Percentiles rank a stretch among this genome's conserved stretches.
These are phyloP conservation scores for Colletotrichum sp. DNA, from an alignment of 2,329 filamentous ascomycete species.

Conservation along the genomic window DNA sequence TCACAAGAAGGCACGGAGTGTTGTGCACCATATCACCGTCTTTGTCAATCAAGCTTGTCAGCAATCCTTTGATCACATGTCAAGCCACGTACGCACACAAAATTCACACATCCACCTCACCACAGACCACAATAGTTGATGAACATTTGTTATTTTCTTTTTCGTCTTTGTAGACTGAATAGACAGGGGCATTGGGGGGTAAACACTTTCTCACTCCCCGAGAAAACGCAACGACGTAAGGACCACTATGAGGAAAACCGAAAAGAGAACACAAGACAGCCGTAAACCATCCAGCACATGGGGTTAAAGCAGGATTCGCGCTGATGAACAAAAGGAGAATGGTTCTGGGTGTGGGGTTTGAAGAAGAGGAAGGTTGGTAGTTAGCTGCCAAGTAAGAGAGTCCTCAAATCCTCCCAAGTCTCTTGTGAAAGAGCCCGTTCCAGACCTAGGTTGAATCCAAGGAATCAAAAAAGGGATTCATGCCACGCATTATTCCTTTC, in stretches of 20 bases:
- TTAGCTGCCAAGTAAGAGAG: conserved; percentile 10
- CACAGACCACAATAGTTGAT: conserved; percentile 1
- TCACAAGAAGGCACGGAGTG: not conserved
- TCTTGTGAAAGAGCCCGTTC: not conserved
- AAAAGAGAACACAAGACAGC: conserved; percentile 24
- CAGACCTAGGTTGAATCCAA: conserved; percentile 14
- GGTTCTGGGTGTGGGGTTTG: conserved; percentile 10
- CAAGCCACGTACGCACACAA: not conserved
- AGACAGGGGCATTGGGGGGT: conserved; percentile 20
- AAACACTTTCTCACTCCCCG: conserved; percentile 18
- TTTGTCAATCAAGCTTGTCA: not conserved
- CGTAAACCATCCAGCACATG: conserved; percentile 23
- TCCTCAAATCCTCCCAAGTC: not conserved
- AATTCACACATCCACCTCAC: not conserved
- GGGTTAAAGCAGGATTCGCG: conserved; percentile 16
- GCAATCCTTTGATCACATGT: not conserved
- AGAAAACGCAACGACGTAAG: conserved; percentile 21
- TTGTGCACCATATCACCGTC: not conserved
- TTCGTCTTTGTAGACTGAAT: conserved; percentile 22
- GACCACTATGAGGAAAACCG: conserved; percentile 22
- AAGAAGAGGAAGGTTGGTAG: conserved; percentile 13
- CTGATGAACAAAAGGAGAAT: conserved; percentile 12
- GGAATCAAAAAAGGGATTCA: conserved; percentile 27
- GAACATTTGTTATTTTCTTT: conserved; percentile 25
- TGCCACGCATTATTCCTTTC: conserved; percentile 44